Base-by-base conservation (phyloP, 768 basidiomycete species). In the Termitomyces heimii region DNA sequence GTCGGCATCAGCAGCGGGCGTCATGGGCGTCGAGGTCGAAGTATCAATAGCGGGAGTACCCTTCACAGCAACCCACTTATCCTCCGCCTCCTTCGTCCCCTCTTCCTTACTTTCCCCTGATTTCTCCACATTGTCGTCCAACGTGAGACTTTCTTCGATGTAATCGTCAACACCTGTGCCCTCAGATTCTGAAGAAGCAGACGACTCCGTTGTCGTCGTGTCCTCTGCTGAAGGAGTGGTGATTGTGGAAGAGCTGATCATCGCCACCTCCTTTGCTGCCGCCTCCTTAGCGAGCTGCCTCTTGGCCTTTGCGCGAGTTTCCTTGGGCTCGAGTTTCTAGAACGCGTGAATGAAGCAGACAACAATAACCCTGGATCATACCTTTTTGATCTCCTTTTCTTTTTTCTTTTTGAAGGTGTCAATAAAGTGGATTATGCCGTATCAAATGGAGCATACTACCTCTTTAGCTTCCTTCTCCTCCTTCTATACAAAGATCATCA, bases 41-140 rank as follows among this genome's bases (percentile, higher is more conserved):
- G 32, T 35, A 37, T 50, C 48, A 34, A 34, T 13, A 48, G 31
- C 37, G 26, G 64, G 54, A n/a, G 45, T 47, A 53, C 77, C 77
- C 70, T 89, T 87, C 67, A 92, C 84, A 20, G 87, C 75, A 50
- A 91, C 82, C 89, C 89, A 92, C 67, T 87, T 89, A 66, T 91
- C 88, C 67, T 79, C 81, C 63, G 71, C 69, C 46, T 62, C 69
- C 66, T 90, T 87, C 65, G 78, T 80, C 63, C 70, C 69, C 37
- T 62, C 69, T 40, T 75, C 71, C 31, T 66, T 71, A 45, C 67
- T 68, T 54, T 65, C 68, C 44, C 66, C 68, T 20, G 66, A 62
- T 64, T 80, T 81, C 40, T 84, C 80, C 22, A 68, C 66, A 65
- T 89, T 86, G 64, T 90, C 88, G 63, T 90, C 89, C 34, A 87